Percentiles rank a stretch among this genome's conserved stretches.
phyloP scores from a whole-genome alignment of 148 eudicot species.

The Camellia lanceoleosa region DNA sequence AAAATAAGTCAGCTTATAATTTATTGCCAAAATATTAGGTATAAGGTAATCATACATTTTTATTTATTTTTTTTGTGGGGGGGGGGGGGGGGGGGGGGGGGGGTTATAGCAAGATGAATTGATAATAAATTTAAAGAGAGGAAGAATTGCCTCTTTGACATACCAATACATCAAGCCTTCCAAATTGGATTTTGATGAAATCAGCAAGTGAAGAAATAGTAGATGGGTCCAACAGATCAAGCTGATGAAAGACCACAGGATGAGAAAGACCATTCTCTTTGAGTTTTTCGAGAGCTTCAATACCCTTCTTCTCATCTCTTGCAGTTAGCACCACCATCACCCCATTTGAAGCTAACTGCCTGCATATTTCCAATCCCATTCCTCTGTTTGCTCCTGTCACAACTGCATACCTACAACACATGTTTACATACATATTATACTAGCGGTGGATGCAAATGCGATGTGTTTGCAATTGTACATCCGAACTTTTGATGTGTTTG shows the following conservation, averaged over 20 bases:
- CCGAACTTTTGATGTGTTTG: too few relatives aligned
- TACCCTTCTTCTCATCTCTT: slow-evolving; percentile 30
- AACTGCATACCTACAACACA: slow-evolving; percentile 18
- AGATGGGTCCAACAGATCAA: slow-evolving; percentile 23
- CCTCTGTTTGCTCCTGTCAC: slow-evolving; percentile 27
- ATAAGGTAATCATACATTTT: too few relatives aligned
- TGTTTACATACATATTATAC: too few relatives aligned
- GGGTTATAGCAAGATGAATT: too few relatives aligned
- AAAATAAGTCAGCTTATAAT: too few relatives aligned
- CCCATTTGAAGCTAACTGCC: slow-evolving; percentile 26
- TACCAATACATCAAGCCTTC: slow-evolving; percentile 38
- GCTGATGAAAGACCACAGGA: slow-evolving; percentile 24
- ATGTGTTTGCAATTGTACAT: too few relatives aligned
- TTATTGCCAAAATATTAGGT: too few relatives aligned
- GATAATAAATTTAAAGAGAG: not conserved
- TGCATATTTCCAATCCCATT: slow-evolving; percentile 23
- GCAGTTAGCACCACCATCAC: slow-evolving; percentile 21
- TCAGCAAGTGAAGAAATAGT: slow-evolving; percentile 25
- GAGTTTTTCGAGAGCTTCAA: slow-evolving; percentile 29
- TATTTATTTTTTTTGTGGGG: too few relatives aligned
- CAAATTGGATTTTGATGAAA: slow-evolving; percentile 24
- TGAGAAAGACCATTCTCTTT: slow-evolving; percentile 17
- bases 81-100: too few relatives aligned
- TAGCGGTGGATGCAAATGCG: too few relatives aligned
- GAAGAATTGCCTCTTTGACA: not conserved